Conservation (phyloP, 2,329 filamentous ascomycete species). For the Aspergillus ochraceus region DNA sequence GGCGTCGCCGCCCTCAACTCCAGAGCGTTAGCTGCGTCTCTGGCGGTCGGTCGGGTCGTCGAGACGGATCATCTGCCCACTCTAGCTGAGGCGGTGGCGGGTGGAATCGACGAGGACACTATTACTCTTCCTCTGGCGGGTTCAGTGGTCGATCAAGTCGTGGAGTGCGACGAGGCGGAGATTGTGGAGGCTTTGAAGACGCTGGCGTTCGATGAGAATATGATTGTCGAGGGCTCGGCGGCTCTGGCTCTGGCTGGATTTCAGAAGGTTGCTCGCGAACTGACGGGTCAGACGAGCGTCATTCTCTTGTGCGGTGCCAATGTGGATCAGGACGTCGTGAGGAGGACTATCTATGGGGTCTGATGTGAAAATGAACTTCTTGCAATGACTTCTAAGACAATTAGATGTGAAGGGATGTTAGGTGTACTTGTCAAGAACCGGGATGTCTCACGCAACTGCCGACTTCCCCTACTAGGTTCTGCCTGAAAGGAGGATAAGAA, state of each 20-base stretch:
- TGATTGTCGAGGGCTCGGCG: background rate
- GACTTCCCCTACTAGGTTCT: too few relatives aligned
- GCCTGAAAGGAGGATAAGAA: too few relatives aligned
- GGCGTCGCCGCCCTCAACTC: background rate
- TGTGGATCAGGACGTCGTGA: background rate
- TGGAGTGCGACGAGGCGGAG: background rate
- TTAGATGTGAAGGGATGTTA: too few relatives aligned
- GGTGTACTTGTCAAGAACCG: too few relatives aligned
- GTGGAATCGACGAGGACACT: background rate
- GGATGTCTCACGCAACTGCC: too few relatives aligned
- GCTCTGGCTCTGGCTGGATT: background rate
- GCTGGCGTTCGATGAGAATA: background rate
- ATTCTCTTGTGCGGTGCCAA: conserved; percentile 3
- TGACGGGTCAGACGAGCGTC: background rate
- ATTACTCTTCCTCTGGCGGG: background rate
- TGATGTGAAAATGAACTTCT: background rate
- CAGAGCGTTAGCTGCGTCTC: background rate
- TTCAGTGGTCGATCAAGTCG: background rate
- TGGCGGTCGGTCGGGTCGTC: background rate
- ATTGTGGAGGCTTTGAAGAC: background rate
- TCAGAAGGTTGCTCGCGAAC: background rate
- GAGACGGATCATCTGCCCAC: background rate
- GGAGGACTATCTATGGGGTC: background rate
- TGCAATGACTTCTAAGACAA: too few relatives aligned
- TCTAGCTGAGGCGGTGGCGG: background rate